phyloP scores from a whole-genome alignment of 495 filamentous ascomycete species.

The Elaphomyces granulatus region DNA sequence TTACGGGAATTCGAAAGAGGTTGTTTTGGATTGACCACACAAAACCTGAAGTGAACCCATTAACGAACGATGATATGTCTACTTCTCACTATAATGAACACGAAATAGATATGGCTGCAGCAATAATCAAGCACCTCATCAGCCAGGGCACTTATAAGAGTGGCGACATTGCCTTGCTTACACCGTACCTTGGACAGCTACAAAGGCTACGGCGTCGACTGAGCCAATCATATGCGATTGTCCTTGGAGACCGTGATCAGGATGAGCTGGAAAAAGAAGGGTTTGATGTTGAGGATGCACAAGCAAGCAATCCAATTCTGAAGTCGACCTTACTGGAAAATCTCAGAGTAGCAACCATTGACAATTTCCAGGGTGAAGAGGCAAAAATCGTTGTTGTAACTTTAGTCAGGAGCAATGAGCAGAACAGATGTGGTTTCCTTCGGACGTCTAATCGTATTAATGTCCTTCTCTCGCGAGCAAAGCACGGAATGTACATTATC shows the following conservation, averaged over 20 bases:
- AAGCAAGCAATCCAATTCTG: slow-evolving; percentile 4
- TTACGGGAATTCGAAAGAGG: slow-evolving; percentile 47
- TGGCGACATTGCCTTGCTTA: slow-evolving; percentile 64
- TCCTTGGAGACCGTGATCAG: slow-evolving; percentile 51
- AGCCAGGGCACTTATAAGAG: slow-evolving; percentile 49
- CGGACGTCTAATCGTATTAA: slow-evolving; percentile 68
- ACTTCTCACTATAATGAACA: slow-evolving; percentile 52
- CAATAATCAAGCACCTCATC: slow-evolving; percentile 59
- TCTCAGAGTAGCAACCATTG: slow-evolving; percentile 64
- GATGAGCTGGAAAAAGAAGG: slow-evolving; percentile 43
- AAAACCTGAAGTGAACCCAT: slow-evolving; percentile 34
- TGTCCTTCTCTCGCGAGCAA: slow-evolving; percentile 55
- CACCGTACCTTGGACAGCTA: slow-evolving; percentile 64
- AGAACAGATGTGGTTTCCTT: slow-evolving; percentile 55
- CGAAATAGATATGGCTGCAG: slow-evolving; percentile 51
- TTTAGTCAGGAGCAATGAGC: slow-evolving; percentile 56
- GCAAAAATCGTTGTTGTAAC: slow-evolving; percentile 74
- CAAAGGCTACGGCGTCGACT: slow-evolving; percentile 42
- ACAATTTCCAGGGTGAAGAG: slow-evolving; percentile 78
- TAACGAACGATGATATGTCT: slow-evolving; percentile 24
- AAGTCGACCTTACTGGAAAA: slow-evolving; percentile 43
- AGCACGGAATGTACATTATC: slow-evolving; percentile 77
- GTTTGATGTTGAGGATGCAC: slow-evolving; percentile 10
- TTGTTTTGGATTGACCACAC: slow-evolving; percentile 67
- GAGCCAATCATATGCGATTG: slow-evolving; percentile 39